Conservation (phyloP, 169 alveolate species). For the Plasmodium cynomolgi region DNA sequence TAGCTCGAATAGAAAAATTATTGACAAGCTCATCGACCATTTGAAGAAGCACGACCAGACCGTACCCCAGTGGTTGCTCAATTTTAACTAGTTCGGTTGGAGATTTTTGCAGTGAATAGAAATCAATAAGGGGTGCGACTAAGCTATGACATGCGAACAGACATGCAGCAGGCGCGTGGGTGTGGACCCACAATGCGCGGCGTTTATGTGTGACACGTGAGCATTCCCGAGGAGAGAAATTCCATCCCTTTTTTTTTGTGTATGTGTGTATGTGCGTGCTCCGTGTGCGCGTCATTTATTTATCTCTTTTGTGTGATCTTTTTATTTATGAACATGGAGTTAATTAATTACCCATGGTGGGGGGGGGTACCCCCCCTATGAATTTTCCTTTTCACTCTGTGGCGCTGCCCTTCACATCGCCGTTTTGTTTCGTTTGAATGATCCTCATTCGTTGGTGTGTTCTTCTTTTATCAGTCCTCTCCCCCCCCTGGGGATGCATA, state of each 20-base stretch:
- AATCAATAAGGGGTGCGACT: neutral
- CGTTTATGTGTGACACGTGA: neutral
- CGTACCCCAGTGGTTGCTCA: slow-evolving; percentile 82
- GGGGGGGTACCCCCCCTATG: neutral
- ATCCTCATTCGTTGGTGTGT: neutral
- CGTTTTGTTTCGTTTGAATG: neutral
- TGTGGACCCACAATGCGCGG: neutral
- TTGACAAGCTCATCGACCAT: slow-evolving; percentile 87
- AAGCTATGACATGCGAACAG: neutral
- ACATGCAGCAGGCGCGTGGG: neutral
- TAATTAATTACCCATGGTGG: neutral
- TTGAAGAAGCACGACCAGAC: slow-evolving; percentile 82
- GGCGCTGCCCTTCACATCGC: neutral
- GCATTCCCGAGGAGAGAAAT: neutral
- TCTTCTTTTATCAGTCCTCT: neutral
- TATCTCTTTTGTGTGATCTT: neutral
- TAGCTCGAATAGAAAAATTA: slow-evolving; percentile 88
- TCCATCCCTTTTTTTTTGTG: neutral
- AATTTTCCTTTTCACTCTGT: neutral
- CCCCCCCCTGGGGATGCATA: neutral
- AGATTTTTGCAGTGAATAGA: neutral
- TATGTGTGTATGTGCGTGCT: neutral
- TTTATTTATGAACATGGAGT: neutral
- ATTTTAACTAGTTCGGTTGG: slow-evolving; percentile 1
- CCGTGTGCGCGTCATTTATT: neutral